These are phyloP conservation scores for Colletotrichum agaves DNA, from an alignment of 2,329 filamentous ascomycete genomes.

Conservation along the genomic window DNA sequence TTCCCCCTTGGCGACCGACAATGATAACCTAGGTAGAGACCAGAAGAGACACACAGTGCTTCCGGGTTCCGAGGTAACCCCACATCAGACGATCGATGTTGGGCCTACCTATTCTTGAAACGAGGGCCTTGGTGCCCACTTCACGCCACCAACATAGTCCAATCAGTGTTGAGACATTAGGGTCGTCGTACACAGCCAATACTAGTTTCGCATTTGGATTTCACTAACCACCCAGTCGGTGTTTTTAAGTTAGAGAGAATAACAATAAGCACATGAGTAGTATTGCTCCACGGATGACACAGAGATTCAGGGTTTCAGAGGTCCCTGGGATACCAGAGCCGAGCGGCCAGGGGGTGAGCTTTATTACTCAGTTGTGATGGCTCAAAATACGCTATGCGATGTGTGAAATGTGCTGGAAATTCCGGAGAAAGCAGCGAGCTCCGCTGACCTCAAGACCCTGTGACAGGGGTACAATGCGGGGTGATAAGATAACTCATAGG, in stretches of 20 bases:
- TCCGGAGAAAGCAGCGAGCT: neutral
- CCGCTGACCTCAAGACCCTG: conserved; percentile 27
- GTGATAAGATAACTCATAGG: conserved; percentile 16
- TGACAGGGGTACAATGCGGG: conserved; percentile 28
- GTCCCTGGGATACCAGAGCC: too few species aligned
- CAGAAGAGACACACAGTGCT: neutral
- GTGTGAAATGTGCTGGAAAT: neutral
- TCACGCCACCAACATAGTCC: neutral
- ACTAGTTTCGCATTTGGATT: neutral
- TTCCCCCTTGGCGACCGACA: neutral
- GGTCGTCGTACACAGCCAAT: neutral
- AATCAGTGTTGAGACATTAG: conserved; percentile 9
- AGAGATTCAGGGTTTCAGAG: neutral
- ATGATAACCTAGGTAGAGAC: too few species aligned
- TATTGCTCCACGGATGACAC: neutral
- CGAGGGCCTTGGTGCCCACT: conserved; percentile 25
- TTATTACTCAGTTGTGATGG: neutral
- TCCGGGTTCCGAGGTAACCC: conserved; percentile 27
- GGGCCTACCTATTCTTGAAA: conserved; percentile 1
- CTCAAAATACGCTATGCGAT: neutral
- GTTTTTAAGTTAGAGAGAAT: too few species aligned
- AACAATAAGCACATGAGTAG: neutral
- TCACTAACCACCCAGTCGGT: too few species aligned
- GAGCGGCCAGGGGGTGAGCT: neutral
- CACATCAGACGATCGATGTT: conserved; percentile 16